Conservation (phyloP, 2,329 filamentous ascomycete species). For the Fusarium sp. region DNA sequence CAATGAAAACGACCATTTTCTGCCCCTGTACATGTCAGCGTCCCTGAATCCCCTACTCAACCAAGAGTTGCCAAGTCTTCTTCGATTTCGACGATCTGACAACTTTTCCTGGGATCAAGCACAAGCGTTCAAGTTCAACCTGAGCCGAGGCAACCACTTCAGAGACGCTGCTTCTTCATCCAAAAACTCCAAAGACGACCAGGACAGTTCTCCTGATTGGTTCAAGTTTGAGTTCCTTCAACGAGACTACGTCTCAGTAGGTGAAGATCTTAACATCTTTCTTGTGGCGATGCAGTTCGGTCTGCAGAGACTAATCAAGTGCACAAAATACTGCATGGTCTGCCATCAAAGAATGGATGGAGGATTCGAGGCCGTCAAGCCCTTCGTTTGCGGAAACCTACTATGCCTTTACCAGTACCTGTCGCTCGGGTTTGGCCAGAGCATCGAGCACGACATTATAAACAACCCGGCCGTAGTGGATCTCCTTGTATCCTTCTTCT, state of each 20-base stretch:
- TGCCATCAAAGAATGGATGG: slow-evolving; percentile 78
- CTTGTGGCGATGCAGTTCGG: slow-evolving; percentile 79
- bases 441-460: slow-evolving; percentile 85
- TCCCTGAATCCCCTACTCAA: slow-evolving; percentile 73
- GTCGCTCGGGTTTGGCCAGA: slow-evolving; percentile 85
- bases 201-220: slow-evolving; percentile 6
- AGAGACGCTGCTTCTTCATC: background rate
- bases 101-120: slow-evolving; percentile 71
- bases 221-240: slow-evolving; percentile 35
- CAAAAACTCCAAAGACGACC: background rate
- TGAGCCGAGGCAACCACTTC: slow-evolving; percentile 19
- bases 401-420: slow-evolving; percentile 93
- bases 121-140: slow-evolving; percentile 23
- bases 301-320: slow-evolving; percentile 81
- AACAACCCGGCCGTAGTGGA: slow-evolving; percentile 87
- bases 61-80: slow-evolving; percentile 70
- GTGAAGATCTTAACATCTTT: slow-evolving; percentile 61
- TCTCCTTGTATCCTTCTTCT: slow-evolving; percentile 85
- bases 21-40: slow-evolving; percentile 75
- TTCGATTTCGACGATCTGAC: slow-evolving; percentile 67
- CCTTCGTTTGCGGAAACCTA: slow-evolving; percentile 80
- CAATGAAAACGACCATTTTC: slow-evolving; percentile 33
- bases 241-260: slow-evolving; percentile 47
- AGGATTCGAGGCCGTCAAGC: slow-evolving; percentile 78
- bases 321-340: slow-evolving; percentile 87